Evolutionary conservation across 2,329 filamentous ascomycete genomes (phyloP), one percentile per base, ranked within the genome.

Genomic region (Colletotrichum spaethianum): DNA sequence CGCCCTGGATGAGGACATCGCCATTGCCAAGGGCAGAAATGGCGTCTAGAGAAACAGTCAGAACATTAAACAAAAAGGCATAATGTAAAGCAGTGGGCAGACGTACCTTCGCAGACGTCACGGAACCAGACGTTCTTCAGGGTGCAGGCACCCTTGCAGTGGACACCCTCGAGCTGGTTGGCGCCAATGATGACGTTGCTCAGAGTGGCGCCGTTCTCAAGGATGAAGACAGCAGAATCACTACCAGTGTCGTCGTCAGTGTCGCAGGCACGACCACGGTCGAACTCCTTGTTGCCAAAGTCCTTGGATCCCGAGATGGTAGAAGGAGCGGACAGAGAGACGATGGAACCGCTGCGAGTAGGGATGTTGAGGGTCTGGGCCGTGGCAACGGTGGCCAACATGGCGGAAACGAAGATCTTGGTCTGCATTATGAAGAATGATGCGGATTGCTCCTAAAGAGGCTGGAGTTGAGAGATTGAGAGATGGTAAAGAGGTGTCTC

Each of bases 181-280:
- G 81, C 81, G 28, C 87, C 86, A 63, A 88, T 88, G 76, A 89
- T 87, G 77, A 86, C 86, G 75, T 88, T 88, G 74, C 82, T 84
- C 36, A 89, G 79, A 33, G 82, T 86, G 38, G 83, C 87, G 38
- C 87, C 87, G 62, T 83, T 80, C 77, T 85, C 81, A 63, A 89
- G 80, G 73, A 86, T 81, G 83, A 89, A 89, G 77, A 89, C 86
- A 56, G 87, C 85, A 63, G 75, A 75, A 4, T 74, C 75, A 28
- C 70, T 73, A 63, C 73, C 73, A 2, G 72, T 75, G 63, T 75
- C 74, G 38, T 52, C 74, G 14, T 75, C 74, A 16, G 64, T 74
- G 60, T 75, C 63, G 50, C 74, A 76, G 18, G 55, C 4, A n/a
- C 71, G 70, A 36, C 75, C 75, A 7, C 75, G 74, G 67, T 76